A percentile compares a stretch with the other conserved stretches of the same genome.
These are phyloP conservation scores for Candida sphagnicola DNA, from an alignment of 805 yeast genomes.

Conservation along the genomic window DNA sequence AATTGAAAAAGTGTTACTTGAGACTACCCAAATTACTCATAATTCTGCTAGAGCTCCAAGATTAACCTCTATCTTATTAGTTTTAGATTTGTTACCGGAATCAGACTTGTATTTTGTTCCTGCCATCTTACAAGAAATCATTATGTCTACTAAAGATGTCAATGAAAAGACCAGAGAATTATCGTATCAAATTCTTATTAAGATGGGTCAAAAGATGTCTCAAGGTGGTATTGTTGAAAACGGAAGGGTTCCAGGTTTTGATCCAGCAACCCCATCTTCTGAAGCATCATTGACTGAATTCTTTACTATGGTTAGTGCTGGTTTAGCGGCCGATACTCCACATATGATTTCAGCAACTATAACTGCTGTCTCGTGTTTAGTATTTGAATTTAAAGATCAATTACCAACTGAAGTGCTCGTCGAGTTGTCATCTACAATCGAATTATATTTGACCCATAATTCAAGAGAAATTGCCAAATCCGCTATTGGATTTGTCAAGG, in stretches of 20 bases:
- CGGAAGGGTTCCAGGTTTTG: slow-evolving; percentile 64
- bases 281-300: slow-evolving; percentile 73
- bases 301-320: slow-evolving; percentile 93
- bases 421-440: slow-evolving; percentile 83
- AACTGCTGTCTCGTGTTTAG: slow-evolving; percentile 81
- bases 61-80: slow-evolving; percentile 58
- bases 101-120: slow-evolving; percentile 75
- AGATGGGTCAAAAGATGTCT: slow-evolving; percentile 77
- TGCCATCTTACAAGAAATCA: slow-evolving; percentile 77
- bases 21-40: slow-evolving; percentile 54
- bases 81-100: slow-evolving; percentile 61
- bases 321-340: slow-evolving; percentile 88
- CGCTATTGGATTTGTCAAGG: slow-evolving; percentile 91
- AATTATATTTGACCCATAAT: slow-evolving; percentile 83
- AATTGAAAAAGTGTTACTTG: slow-evolving; percentile 56
- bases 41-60: slow-evolving; percentile 80
- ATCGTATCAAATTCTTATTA: slow-evolving; percentile 69
- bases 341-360: slow-evolving; percentile 95
- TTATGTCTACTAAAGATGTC: slow-evolving; percentile 84
- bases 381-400: slow-evolving; percentile 76
- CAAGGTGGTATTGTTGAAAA: slow-evolving; percentile 66
- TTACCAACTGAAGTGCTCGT: slow-evolving; percentile 56
- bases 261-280: slow-evolving; percentile 54
- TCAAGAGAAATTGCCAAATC: slow-evolving; percentile 92
- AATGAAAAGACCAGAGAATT: slow-evolving; percentile 88